Percentiles rank a stretch among this genome's conserved stretches.
phyloP scores from a whole-genome alignment of 176 grass and related monocot genomes.

The Aegilops umbellulata region DNA sequence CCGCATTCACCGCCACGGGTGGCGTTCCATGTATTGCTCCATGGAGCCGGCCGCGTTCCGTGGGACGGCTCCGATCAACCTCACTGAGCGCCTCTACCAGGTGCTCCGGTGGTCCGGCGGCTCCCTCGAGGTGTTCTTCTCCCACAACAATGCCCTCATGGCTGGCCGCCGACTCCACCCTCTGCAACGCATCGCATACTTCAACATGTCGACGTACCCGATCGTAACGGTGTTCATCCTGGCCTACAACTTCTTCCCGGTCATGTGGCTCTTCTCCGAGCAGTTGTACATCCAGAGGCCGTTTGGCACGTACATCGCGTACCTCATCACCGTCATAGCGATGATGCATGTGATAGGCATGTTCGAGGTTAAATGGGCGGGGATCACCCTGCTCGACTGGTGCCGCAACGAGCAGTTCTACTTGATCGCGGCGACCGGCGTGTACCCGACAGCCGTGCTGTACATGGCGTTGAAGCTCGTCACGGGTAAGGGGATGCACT shows the following conservation, averaged over 20 bases:
- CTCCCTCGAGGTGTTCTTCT: constrained; percentile 54
- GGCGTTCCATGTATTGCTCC: constrained; percentile 43
- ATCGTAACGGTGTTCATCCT: constrained; percentile 43
- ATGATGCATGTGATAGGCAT: constrained; percentile 46
- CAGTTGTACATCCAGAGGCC: constrained; percentile 42
- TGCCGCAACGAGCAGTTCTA: constrained; percentile 58
- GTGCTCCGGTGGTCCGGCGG: constrained; percentile 36
- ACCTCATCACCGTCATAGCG: constrained; percentile 16
- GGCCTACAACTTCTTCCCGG: constrained; percentile 43
- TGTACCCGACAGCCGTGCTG: constrained; percentile 44
- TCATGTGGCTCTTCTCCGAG: constrained; percentile 49
- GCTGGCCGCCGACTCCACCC: constrained; percentile 18
- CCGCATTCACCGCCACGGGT: constrained; percentile 47
- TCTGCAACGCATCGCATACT: constrained; percentile 36
- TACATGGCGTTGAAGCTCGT: constrained; percentile 45
- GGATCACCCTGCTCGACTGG: constrained; percentile 45
- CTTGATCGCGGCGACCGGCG: constrained; percentile 34
- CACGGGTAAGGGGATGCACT: constrained; percentile 36
- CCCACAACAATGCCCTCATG: constrained; percentile 40
- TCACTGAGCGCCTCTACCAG: constrained; percentile 49
- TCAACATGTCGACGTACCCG: constrained; percentile 48
- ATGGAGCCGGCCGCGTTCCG: constrained; percentile 39
- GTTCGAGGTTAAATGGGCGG: constrained; percentile 42
- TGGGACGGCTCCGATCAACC: constrained; percentile 46
- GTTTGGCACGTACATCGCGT: constrained; percentile 28